Conservation (phyloP, 2,329 filamentous ascomycete species). For the Aspergillus sp. region DNA sequence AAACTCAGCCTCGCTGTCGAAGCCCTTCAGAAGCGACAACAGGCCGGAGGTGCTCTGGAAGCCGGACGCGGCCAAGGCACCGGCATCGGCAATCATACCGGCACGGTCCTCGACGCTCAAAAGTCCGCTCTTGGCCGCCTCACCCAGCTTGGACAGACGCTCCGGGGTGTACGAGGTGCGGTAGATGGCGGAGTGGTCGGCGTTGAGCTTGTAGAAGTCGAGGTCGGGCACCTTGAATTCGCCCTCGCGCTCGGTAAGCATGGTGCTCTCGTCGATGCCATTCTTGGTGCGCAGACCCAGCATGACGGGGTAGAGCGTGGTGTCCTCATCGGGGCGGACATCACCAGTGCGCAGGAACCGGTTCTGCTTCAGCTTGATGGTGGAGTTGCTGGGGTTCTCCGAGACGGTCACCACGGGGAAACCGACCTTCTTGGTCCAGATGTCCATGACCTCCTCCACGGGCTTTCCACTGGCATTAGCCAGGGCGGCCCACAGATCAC, state of each 20-base stretch:
- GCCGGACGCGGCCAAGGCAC: slow-evolving; percentile 82
- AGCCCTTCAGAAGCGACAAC: slow-evolving; percentile 79
- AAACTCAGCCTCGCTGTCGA: slow-evolving; percentile 79
- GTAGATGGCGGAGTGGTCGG: slow-evolving; percentile 90
- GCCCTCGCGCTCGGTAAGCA: slow-evolving; percentile 70
- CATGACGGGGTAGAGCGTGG: slow-evolving; percentile 86
- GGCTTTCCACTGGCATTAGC: slow-evolving; percentile 88
- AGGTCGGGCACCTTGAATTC: slow-evolving; percentile 75
- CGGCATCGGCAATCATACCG: slow-evolving; percentile 92
- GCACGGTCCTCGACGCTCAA: slow-evolving; percentile 87
- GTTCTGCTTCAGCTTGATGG: slow-evolving; percentile 89
- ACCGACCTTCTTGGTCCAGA: slow-evolving; percentile 96
- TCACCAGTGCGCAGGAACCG: slow-evolving; percentile 91
- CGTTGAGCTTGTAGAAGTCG: slow-evolving; percentile 96
- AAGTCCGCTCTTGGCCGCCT: slow-evolving; percentile 78
- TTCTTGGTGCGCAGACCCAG: slow-evolving; percentile 80
- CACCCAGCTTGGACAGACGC: slow-evolving; percentile 81
- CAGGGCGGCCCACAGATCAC: slow-evolving; percentile 86
- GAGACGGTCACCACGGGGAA: slow-evolving; percentile 89
- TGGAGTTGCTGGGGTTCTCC: slow-evolving; percentile 68
- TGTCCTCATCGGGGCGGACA: slow-evolving; percentile 88
- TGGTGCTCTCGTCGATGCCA: slow-evolving; percentile 76
- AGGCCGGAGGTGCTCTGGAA: slow-evolving; percentile 93
- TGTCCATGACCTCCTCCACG: slow-evolving; percentile 85
- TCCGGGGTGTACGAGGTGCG: slow-evolving; percentile 84